Evolutionary conservation across 2,329 filamentous ascomycete genomes (phyloP).

Genomic region (Cladophialophora immunda): DNA sequence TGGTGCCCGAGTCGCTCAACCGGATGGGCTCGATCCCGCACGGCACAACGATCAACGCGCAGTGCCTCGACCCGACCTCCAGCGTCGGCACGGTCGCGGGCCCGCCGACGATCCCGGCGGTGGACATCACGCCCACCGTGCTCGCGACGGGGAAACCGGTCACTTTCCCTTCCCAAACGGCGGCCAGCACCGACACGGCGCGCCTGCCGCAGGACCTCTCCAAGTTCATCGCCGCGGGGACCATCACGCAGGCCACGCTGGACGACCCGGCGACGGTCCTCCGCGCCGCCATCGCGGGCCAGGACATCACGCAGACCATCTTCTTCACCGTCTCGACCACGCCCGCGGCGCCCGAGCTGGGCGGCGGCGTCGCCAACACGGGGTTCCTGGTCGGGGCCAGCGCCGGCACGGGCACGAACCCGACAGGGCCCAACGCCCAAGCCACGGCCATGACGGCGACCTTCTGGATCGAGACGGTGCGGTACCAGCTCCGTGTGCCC

Average conservation of each 20-base stretch:
- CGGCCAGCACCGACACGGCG: slow-evolving; percentile 3
- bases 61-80: slow-evolving; percentile 3
- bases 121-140: not conserved
- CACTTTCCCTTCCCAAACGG: not conserved
- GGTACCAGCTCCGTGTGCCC: not conserved
- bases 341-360: not conserved
- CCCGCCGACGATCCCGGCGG: not conserved
- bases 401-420: not conserved
- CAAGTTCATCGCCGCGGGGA: not conserved
- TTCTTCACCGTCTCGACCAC: slow-evolving; percentile 9
- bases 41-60: slow-evolving; percentile 2
- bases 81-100: not conserved
- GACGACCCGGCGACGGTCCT: slow-evolving; percentile 1
- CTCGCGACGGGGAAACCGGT: not conserved
- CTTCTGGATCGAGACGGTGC: slow-evolving; percentile 9
- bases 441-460: not conserved
- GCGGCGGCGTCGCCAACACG: slow-evolving; percentile 2
- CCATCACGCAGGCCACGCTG: not conserved
- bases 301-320: not conserved
- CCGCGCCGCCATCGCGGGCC: slow-evolving; percentile 6
- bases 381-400: slow-evolving; percentile 3
- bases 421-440: not conserved
- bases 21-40: slow-evolving; percentile 9
- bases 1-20: slow-evolving; percentile 4
- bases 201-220: not conserved